Base-by-base conservation (phyloP, 2,329 filamentous ascomycete species). In the Fusarium solani-melongenae region DNA sequence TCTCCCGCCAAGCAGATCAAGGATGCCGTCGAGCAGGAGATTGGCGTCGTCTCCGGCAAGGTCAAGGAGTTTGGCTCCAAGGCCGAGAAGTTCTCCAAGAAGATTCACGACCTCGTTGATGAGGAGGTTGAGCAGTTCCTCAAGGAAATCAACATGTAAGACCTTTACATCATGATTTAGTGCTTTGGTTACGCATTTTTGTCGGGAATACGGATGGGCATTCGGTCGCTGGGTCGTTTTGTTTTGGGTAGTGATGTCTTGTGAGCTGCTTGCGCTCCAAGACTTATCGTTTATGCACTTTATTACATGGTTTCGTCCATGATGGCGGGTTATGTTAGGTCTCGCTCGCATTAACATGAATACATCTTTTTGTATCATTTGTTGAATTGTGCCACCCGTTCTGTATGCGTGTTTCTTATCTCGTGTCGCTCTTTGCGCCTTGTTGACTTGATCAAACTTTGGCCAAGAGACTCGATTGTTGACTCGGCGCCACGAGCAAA, bases 51-150 rank as follows among this genome's bases (percentile, higher is more conserved):
- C 78, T 79, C 89, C 33, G 88, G 86, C 78, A 86, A 90, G 82
- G 83, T 91, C 61, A 87, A 89, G 79, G 80, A 84, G 33, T 80
- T 90, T 69, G 83, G 86, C 64, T 83, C 81, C 78, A 89, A 91
- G 86, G 88, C 88, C 24, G 87, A 90, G 83, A 87, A 90, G 85
- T 82, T 92, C 72, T 87, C 89, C 71, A 85, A 89, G 84, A 91
- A 91, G 87, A 88, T 92, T 75, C 88, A 91, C 78, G 84, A 90
- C 72, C 81, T 90, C 38, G 87, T 92, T 60, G 88, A 92, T 27
- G 86, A 89, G 82, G 89, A 92, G 84, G 83, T 92, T 53, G 83
- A 88, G 82, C 85, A 88, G 79, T 89, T 92, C 78, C 83, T 91
- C 63, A 84, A 88, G 77, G 88, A 91, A 79, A 75, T 90, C 46